These are phyloP conservation scores for Dothiorella sarmentorum DNA, from an alignment of 2,329 filamentous ascomycete genomes.

Conservation along the genomic window DNA sequence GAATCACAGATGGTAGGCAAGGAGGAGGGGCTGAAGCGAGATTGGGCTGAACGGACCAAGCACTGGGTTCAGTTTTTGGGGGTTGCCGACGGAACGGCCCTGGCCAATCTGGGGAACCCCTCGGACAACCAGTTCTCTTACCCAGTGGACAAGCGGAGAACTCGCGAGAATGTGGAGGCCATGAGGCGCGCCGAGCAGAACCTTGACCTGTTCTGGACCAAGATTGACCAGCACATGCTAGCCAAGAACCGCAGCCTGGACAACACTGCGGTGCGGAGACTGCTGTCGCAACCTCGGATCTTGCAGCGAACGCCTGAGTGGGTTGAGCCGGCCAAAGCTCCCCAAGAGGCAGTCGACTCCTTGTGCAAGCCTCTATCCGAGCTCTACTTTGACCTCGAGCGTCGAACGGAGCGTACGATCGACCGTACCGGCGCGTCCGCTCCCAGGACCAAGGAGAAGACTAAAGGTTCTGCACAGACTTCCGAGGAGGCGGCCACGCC, in stretches of 20 bases:
- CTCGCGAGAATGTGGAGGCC: constrained; percentile 42
- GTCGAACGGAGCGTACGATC: constrained; percentile 17
- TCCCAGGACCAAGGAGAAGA: constrained; percentile 28
- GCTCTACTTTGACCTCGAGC: constrained; percentile 25
- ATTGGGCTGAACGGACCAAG: constrained; percentile 7
- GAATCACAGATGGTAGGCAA: constrained; percentile 24
- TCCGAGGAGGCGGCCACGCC: background rate
- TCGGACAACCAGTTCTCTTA: constrained; percentile 44
- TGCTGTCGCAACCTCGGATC: constrained; percentile 29
- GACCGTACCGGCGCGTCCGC: constrained; percentile 19
- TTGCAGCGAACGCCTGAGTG: constrained; percentile 51
- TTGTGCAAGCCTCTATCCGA: constrained; percentile 25
- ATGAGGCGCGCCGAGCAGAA: constrained; percentile 48
- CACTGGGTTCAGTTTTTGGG: constrained; percentile 10
- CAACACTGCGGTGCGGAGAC: constrained; percentile 23
- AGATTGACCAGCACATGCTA: constrained; percentile 28
- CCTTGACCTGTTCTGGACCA: constrained; percentile 49
- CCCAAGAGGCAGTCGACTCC: background rate
- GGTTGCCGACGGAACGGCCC: background rate
- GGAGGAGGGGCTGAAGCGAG: background rate
- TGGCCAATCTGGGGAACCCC: constrained; percentile 32
- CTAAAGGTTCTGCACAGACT: constrained; percentile 19
- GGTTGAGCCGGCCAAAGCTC: constrained; percentile 34
- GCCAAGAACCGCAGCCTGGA: background rate
- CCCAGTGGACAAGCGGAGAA: constrained; percentile 48